phyloP scores from a whole-genome alignment of 768 basidiomycete genomes.

The Russula lepida region DNA sequence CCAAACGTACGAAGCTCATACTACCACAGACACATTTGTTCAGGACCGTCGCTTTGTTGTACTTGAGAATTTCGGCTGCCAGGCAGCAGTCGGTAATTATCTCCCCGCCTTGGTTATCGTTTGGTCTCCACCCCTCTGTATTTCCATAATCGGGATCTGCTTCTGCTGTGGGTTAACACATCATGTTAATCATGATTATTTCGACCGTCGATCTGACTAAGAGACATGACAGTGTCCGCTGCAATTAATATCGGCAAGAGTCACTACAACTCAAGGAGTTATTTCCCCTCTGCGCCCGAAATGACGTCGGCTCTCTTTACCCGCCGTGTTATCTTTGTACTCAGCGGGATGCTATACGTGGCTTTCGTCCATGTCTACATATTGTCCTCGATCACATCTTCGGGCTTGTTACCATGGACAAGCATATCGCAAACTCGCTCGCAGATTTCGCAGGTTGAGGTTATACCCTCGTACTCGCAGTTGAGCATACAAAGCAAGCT shows the following conservation, averaged over 20 bases:
- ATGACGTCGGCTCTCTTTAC: conserved; percentile 15
- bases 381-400: conserved; percentile 9
- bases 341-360: conserved; percentile 16
- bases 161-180: conserved; percentile 15
- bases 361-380: conserved; percentile 6
- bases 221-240: conserved; percentile 9
- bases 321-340: conserved; percentile 9
- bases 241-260: conserved; percentile 13
- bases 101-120: conserved; percentile 17
- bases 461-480: neutral
- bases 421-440: conserved; percentile 15
- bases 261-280: conserved; percentile 5
- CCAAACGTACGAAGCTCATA: neutral
- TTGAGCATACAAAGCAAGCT: conserved; percentile 8
- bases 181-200: neutral
- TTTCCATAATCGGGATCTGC: conserved; percentile 10
- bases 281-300: conserved; percentile 10
- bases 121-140: conserved; percentile 19
- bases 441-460: conserved; percentile 6
- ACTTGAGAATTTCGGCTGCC: conserved; percentile 20
- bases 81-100: conserved; percentile 17
- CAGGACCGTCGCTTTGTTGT: conserved; percentile 20
- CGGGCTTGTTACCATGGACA: conserved; percentile 12
- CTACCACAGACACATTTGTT: conserved; percentile 15
- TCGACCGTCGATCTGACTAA: neutral